Conservation (phyloP, 2,329 filamentous ascomycete genomes). For the Ophiosphaerella herpotricha region DNA sequence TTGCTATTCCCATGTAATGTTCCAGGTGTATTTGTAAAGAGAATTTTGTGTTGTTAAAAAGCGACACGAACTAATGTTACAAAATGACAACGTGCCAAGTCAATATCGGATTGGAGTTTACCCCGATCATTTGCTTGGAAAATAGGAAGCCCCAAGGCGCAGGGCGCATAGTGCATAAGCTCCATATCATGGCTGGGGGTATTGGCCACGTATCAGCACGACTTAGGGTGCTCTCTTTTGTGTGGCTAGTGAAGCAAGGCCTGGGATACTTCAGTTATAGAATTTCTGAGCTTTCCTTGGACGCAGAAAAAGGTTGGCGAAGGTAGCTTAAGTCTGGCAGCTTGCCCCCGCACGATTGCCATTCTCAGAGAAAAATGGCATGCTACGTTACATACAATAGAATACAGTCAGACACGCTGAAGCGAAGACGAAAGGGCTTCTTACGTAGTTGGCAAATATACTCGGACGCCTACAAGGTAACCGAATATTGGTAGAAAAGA, state of each 20-base stretch:
- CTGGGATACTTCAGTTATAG: slow-evolving; percentile 15
- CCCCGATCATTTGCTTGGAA: background rate
- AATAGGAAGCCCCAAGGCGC: background rate
- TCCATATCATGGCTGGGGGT: slow-evolving; percentile 2
- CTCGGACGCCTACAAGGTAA: background rate
- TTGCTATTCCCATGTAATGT: no score
- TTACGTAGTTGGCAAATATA: no score
- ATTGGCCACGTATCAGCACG: slow-evolving; percentile 13
- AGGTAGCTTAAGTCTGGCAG: slow-evolving; percentile 8
- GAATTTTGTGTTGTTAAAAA: no score
- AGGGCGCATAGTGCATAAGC: background rate
- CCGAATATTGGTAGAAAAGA: slow-evolving; percentile 7
- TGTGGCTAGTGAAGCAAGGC: slow-evolving; percentile 8
- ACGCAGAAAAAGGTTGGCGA: slow-evolving; percentile 9
- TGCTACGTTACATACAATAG: no score
- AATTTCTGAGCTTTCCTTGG: slow-evolving; percentile 8
- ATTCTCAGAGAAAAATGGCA: slow-evolving; percentile 2
- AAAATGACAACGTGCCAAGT: no score
- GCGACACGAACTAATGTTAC: no score
- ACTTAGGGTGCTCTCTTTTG: slow-evolving; percentile 13
- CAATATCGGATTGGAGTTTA: background rate
- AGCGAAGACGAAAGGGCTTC: no score
- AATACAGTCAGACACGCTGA: no score
- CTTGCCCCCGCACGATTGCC: background rate
- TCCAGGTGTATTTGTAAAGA: no score